A percentile compares a stretch with the other conserved stretches of the same genome.
These are phyloP conservation scores for Stephanocyclus meneghinianus DNA, from an alignment of 352 stramenopile genomes.

Conservation along the genomic window DNA sequence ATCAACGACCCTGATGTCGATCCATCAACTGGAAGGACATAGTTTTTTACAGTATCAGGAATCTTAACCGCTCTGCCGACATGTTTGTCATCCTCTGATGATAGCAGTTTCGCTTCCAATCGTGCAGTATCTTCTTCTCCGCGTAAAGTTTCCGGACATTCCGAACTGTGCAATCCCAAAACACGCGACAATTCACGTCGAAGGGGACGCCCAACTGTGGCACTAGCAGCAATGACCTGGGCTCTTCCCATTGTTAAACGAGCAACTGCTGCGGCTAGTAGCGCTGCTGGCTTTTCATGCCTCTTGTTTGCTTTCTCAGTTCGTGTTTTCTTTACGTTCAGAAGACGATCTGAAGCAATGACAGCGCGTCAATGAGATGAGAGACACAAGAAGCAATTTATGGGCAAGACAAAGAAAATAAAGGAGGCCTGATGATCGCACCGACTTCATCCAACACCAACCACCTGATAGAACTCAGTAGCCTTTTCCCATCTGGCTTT, in stretches of 20 bases:
- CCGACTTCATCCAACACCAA: slow-evolving; percentile 75
- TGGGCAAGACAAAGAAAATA: slow-evolving; percentile 2
- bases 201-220: slow-evolving; percentile 76
- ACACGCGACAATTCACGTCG: slow-evolving; percentile 75
- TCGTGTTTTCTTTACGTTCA: slow-evolving; percentile 59
- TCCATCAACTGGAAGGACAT: slow-evolving; percentile 60
- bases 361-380: not conserved
- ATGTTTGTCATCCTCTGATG: slow-evolving; percentile 40
- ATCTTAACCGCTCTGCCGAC: slow-evolving; percentile 72
- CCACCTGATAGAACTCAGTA: slow-evolving; percentile 59
- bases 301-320: slow-evolving; percentile 40
- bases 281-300: slow-evolving; percentile 81
- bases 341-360: slow-evolving; percentile 55
- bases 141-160: slow-evolving; percentile 69
- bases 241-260: slow-evolving; percentile 62
- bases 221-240: slow-evolving; percentile 76
- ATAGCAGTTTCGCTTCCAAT: slow-evolving; percentile 28
- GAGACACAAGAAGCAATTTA: not conserved
- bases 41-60: slow-evolving; percentile 66
- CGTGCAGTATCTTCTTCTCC: slow-evolving; percentile 48
- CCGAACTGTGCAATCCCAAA: slow-evolving; percentile 71
- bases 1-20: slow-evolving; percentile 65
- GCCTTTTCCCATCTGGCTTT: slow-evolving; percentile 73
- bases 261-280: slow-evolving; percentile 69
- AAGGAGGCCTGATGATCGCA: slow-evolving; percentile 9